Evolutionary conservation across 177 flowering plant species (phyloP), one percentile per base, ranked within the genome.

Genomic region (Tripterygium wilfordii): DNA sequence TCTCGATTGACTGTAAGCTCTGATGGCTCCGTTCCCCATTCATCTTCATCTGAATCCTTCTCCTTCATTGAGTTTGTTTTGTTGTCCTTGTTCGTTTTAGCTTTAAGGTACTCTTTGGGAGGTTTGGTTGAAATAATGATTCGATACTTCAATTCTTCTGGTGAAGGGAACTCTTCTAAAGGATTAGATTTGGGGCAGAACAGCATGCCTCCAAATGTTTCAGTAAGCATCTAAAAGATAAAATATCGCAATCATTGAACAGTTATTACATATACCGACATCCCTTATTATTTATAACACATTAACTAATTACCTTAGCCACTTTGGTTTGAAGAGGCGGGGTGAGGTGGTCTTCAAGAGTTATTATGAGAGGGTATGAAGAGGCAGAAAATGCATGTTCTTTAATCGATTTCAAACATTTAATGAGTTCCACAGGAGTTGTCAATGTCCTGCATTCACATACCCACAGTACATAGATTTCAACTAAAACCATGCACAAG

Each of bases 101-200:
- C 40, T 49, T 69, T 54, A 33, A 57, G 67, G 59, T 66, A 67
- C 48, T 72, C 77, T 51, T 75, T 80, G 15, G 86, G 83, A 48
- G 77, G 82, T 59, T 77, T 80, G 10, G 82, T 75, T 25, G 86
- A 80, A 46, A 80, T 60, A 22, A 80, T 61, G 20, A 80, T 60
- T 28, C 64, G 58, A 31, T 69, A 30, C 54, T 72, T 77, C 62
- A 80, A 51, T 12, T 58, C 64, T 63, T 80, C 80, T 4, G 86
- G 86, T 0, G 86, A 72, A 41, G 75, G 83, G 28, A 77, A 58
- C 45, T 70, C 68, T 42, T 56, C 21, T 21, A 70, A 37, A 42
- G 60, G 37, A 5, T 70, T 71, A 19, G 68, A 39, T 26, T 62
- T 64, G 6, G 82, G 76, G 31, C 1, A 54, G 53, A 42, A 80